Conservation (phyloP, 345 rosid genomes). For the Eucalyptus coolabah region DNA sequence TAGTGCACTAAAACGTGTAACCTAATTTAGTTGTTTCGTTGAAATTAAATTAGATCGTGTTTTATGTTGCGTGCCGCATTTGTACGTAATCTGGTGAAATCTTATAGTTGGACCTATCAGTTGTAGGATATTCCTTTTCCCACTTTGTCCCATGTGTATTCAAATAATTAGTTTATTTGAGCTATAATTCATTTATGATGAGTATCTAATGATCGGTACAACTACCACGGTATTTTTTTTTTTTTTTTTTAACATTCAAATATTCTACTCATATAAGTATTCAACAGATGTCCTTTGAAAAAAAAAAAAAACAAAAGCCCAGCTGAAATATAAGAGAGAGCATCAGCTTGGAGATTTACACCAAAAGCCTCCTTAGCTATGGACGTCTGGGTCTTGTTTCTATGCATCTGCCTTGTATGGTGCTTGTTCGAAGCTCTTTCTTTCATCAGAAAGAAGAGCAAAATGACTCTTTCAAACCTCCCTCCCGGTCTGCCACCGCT, state of each 20-base stretch:
- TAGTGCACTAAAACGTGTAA: background rate
- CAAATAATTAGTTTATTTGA: no score
- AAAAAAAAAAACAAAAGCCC: background rate
- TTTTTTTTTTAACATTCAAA: background rate
- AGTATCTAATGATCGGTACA: background rate
- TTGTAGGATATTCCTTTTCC: background rate
- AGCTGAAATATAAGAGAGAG: background rate
- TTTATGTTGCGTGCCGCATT: background rate
- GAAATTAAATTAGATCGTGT: background rate
- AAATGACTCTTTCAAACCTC: background rate
- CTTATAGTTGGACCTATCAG: background rate
- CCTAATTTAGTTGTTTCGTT: background rate
- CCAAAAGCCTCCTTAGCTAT: background rate
- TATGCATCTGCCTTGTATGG: background rate
- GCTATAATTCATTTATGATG: background rate
- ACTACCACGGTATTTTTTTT: background rate
- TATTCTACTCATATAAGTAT: background rate
- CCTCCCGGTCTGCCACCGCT: constrained; percentile 18
- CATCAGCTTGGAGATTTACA: background rate
- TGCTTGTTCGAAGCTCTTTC: background rate
- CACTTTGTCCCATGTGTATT: background rate
- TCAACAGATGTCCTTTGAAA: background rate
- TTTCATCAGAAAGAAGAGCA: background rate
- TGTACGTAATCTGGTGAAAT: background rate
- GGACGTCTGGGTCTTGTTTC: background rate